phyloP scores from a whole-genome alignment of 2,329 filamentous ascomycete genomes.

The Cladosporium austrohemisphaericum region DNA sequence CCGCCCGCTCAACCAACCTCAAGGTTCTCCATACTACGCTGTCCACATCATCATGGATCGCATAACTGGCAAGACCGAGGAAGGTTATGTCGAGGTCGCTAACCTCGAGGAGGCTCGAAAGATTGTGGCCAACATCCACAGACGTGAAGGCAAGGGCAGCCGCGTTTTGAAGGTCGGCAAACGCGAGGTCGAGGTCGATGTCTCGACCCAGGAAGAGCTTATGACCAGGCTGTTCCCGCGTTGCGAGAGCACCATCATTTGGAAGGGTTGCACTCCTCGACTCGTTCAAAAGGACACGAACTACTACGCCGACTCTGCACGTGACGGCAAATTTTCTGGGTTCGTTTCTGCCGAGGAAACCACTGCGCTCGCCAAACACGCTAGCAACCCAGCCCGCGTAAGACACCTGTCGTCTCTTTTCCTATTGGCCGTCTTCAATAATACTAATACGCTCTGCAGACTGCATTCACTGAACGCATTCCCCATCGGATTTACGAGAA shows the following conservation, averaged over 20 bases:
- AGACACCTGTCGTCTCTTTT: constrained; percentile 24
- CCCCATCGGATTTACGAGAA: constrained; percentile 53
- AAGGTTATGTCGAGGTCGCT: constrained; percentile 50
- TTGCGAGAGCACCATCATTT: constrained; percentile 49
- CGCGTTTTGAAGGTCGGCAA: constrained; percentile 45
- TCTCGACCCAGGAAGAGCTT: constrained; percentile 48
- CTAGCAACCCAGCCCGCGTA: constrained; percentile 49
- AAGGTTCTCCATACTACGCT: constrained; percentile 38
- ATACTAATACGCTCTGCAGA: constrained; percentile 37
- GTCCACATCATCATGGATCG: constrained; percentile 59
- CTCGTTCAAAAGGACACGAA: constrained; percentile 35
- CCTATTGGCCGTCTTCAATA: constrained; percentile 7
- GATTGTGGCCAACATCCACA: constrained; percentile 35
- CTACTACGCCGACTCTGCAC: constrained; percentile 46
- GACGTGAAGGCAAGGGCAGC: constrained; percentile 34
- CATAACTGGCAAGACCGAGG: constrained; percentile 54
- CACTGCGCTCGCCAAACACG: constrained; percentile 44
- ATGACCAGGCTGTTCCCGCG: constrained; percentile 50
- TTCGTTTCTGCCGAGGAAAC: constrained; percentile 52
- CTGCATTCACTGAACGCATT: constrained; percentile 47
- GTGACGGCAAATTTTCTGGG: constrained; percentile 46
- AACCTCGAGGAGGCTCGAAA: constrained; percentile 36
- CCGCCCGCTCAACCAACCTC: constrained; percentile 33
- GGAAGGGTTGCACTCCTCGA: constrained; percentile 38
- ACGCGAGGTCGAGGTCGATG: constrained; percentile 44